Evolutionary conservation across 75 land plant genomes (phyloP).

Genomic region (Pseudotsuga menziesii): DNA sequence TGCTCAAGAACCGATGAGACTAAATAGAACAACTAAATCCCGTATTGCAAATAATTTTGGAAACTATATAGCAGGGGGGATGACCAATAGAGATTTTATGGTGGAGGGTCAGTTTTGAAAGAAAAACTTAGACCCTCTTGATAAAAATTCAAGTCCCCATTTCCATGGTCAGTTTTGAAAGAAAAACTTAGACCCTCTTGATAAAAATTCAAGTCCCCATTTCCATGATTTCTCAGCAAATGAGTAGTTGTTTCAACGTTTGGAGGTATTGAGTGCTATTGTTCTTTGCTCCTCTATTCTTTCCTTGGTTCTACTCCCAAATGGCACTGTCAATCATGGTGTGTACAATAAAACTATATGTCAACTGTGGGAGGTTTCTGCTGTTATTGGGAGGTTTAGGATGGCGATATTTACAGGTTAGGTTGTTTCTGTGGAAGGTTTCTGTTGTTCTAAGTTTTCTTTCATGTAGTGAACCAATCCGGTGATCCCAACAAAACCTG

Average conservation of each 20-base stretch:
- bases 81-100: constrained; percentile 40
- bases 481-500: no score
- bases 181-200: constrained; percentile 30
- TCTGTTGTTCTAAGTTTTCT: no score
- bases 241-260: constrained; percentile 34
- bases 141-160: constrained; percentile 25
- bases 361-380: not conserved
- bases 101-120: constrained; percentile 15
- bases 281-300: constrained; percentile 28
- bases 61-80: not conserved
- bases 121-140: constrained; percentile 30
- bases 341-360: not conserved
- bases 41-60: no score
- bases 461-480: no score
- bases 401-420: no score
- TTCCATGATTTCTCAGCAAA: constrained; percentile 34
- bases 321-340: constrained; percentile 32
- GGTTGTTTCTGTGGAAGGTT: no score
- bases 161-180: constrained; percentile 32
- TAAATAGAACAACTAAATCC: constrained; percentile 15
- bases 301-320: constrained; percentile 23
- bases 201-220: constrained; percentile 25
- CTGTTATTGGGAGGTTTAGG: no score
- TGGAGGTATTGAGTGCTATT: constrained; percentile 19
- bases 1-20: constrained; percentile 28